Evolutionary conservation across 176 grass and related monocot species (phyloP).

Genomic region (Aegilops longissima): DNA sequence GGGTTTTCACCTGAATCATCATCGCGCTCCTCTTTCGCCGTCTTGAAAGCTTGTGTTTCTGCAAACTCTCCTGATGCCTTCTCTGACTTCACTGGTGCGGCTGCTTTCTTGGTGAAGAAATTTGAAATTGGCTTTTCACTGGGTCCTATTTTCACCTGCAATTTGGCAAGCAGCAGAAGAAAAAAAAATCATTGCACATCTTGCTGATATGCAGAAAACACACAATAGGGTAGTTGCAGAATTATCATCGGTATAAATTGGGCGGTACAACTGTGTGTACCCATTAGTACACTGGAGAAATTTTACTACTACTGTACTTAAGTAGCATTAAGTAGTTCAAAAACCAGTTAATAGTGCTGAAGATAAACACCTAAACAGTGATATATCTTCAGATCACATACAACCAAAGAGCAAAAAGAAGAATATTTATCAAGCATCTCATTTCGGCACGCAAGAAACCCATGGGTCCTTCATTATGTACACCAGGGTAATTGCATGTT

Average conservation of each 20-base stretch:
- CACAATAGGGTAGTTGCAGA: background rate
- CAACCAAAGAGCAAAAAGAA: background rate
- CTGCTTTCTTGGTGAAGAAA: constrained; percentile 70
- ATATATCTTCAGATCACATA: background rate
- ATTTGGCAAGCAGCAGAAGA: constrained; percentile 18
- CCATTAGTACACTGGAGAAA: background rate
- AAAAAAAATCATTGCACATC: background rate
- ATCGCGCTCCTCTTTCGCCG: constrained; percentile 30
- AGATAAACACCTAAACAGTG: background rate
- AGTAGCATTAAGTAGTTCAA: constrained; percentile 1
- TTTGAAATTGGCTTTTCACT: constrained; percentile 63
- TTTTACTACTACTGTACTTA: background rate
- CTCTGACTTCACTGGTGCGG: background rate
- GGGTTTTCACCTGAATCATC: constrained; percentile 35
- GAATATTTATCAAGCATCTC: background rate
- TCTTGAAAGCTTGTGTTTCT: constrained; percentile 21
- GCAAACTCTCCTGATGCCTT: background rate
- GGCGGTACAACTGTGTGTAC: background rate
- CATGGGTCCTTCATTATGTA: background rate
- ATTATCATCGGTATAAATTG: background rate
- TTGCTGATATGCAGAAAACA: constrained; percentile 1
- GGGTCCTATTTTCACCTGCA: constrained; percentile 57
- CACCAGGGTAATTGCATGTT: background rate
- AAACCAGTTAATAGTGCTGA: background rate
- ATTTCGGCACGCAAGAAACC: background rate